Evolutionary conservation across 495 filamentous ascomycete species (phyloP), one percentile per base, ranked within the genome.

Genomic region (Sphaerosporella brunnea): DNA sequence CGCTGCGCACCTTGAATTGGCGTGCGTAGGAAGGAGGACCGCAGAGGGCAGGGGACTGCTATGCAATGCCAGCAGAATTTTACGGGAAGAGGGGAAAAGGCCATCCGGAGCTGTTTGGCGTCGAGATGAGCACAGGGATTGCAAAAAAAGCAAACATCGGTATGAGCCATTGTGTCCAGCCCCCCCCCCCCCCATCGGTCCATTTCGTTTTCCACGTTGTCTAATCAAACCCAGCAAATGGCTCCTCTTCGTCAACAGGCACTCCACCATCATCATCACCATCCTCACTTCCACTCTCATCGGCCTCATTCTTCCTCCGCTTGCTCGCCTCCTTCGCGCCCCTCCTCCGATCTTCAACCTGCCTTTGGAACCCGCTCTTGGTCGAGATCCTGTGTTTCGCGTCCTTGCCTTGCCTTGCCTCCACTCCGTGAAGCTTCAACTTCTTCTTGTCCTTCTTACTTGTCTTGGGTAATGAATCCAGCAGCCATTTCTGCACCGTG

Each of bases 341-440:
- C 58, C 68, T 78, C 63, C 66, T 74, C 52, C 76, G 83, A 59
- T 92, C 74, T 65, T 88, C 82, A 67, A 77, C 62, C 52, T 73
- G 66, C 56, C 82, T 72, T 59, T 95, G 84, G 68, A 75, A 95
- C 8, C 84, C 81, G 61, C 87, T 92, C 73, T 88, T 92, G 0
- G 84, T 93, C 53, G 82, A 87, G 60, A 97, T 97, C 48, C 77
- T 61, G 19, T 62, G 66, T 36, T 60, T 62, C 46, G 62, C 54
- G n/a, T 61, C 62, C 21, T 63, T 66, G 7, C 58, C 67, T 10
- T 64, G 66, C 48, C 84, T 71, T 4, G 75, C 77, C 66, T 90
- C 79, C 25, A 95, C 80, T 11, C 90, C 90, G 50, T 76, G 69
- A 57, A 71, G 73, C 69, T 88, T 95, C 54, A 96, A 55, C 51